Evolutionary conservation across 306 rosid species (phyloP), one percentile per base, ranked within the genome.

Genomic region (Hylodesmum podocarpum): DNA sequence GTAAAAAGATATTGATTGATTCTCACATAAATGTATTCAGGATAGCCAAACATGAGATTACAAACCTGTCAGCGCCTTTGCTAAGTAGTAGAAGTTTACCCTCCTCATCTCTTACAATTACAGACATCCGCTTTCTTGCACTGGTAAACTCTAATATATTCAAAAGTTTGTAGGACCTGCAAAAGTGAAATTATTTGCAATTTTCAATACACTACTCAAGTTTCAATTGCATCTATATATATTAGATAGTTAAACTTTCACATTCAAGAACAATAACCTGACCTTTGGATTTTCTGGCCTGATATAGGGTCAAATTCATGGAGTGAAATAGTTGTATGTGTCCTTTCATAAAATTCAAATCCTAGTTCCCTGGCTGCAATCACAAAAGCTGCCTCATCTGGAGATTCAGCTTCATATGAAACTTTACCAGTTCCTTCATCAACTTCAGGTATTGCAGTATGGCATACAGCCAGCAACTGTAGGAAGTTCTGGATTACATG

Each of bases 11-110:
- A 59, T 31, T 47, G 21, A 81, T 64, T 29, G 19, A 14, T 22
- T 51, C 33, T 67, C 47, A 28, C 29, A 64, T 5, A 4, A 4
- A 36, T 74, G 41, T 65, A 72, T 71, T 65, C 21, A 37, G 57
- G 59, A 49, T 12, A 76, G 51, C 36, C 28, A 41, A 49, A 39
- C 19, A 69, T 58, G 33, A 84, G 70, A 77, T 78, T 76, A 86
- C 89, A 49, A 77, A 94, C 98, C 97, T 95, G 90, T 96, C 99
- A 18, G 99, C 99, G 6, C 99, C 99, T 87, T 96, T 96, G 88
- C 89, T 78, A 22, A 92, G 89, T 40, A 96, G 82, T 15, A 91
- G 80, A 47, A 96, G 83, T 83, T 85, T 87, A 75, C 97, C 99
- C 25, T 84, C 87, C 29, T 80, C 74, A 18, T 86, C 86, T 87